Evolutionary conservation across 2,329 filamentous ascomycete genomes (phyloP), one percentile per base, ranked within the genome.

Genomic region (Sordariomycetes sp.): DNA sequence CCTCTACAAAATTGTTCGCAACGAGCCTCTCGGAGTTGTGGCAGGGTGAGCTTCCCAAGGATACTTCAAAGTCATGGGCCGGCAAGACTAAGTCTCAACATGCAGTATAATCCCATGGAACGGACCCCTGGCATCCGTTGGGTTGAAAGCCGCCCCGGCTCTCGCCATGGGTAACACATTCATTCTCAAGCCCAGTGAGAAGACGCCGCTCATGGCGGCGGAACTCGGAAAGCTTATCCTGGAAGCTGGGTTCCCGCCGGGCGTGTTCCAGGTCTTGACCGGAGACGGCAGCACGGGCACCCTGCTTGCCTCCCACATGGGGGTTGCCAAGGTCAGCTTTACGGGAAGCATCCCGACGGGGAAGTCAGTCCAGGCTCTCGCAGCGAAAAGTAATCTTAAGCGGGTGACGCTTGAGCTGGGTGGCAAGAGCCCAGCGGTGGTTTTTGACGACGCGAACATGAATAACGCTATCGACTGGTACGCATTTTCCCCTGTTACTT

Each of bases 371-470:
- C 83, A 85, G 22, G 76, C 76, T n/a, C 74, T 79, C 51, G 86
- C 74, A 1, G 68, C 72, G 2, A 72, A 76, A 0, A 70, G 67
- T 51, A 76, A 74, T 58, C 63, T 77, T 59, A 78, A 77, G 67
- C 69, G 72, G 35, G 72, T 76, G 37, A 74, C 73, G 1, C 67
- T 78, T 1, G 74, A 77, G 63, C 69, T 76, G 6, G 74, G 75
- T 53, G 76, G 75, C 40, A 77, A 77, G 65, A 71, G 69, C 10
- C 74, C 74, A 1, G 70, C 82, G 70, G 97, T 97, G 64, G 90
- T 97, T 40, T 97, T 97, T 68, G 91, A 97, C 67, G 93, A 97
- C 67, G 89, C 93, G 24, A 89, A 97, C 68, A 75, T 97, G 24
- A 92, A 97, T 60, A 75, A 78, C 4, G 94, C 94, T 2, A 90